These are phyloP conservation scores for Erodium maritimum DNA, from an alignment of 345 rosid species.

Conservation along the genomic window DNA sequence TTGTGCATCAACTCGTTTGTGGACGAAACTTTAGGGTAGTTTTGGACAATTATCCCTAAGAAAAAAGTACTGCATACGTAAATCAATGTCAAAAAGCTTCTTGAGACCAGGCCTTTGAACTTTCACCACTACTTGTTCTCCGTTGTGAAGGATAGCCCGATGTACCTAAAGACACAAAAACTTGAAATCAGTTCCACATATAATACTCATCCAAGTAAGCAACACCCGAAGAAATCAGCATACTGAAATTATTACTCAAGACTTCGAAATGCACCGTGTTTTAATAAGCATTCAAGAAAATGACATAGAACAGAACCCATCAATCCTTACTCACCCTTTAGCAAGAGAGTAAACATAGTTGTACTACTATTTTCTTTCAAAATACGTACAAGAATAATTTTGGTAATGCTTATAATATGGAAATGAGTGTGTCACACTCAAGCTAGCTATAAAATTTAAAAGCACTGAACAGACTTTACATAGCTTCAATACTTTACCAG, in stretches of 20 bases:
- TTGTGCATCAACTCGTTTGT: no score
- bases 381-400: not conserved
- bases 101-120: slow-evolving; percentile 93
- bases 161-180: slow-evolving; percentile 50
- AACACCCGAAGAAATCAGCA: not conserved
- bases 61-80: slow-evolving; percentile 36
- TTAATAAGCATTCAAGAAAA: no score
- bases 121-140: slow-evolving; percentile 84
- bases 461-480: no score
- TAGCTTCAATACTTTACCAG: not conserved
- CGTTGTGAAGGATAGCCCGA: slow-evolving; percentile 75
- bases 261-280: not conserved
- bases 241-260: not conserved
- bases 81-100: slow-evolving; percentile 88
- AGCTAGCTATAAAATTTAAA: not conserved
- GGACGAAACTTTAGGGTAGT: no score
- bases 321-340: not conserved
- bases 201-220: not conserved
- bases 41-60: no score
- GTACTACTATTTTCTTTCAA: not conserved
- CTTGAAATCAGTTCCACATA: slow-evolving; percentile 12
- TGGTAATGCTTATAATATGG: not conserved
- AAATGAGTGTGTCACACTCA: not conserved
- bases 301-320: no score
- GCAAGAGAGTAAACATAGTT: not conserved